A percentile compares a stretch with the other conserved stretches of the same genome.
Conservation (phyloP, 2,329 filamentous ascomycete species). For the Ampelomyces quisqualis region DNA sequence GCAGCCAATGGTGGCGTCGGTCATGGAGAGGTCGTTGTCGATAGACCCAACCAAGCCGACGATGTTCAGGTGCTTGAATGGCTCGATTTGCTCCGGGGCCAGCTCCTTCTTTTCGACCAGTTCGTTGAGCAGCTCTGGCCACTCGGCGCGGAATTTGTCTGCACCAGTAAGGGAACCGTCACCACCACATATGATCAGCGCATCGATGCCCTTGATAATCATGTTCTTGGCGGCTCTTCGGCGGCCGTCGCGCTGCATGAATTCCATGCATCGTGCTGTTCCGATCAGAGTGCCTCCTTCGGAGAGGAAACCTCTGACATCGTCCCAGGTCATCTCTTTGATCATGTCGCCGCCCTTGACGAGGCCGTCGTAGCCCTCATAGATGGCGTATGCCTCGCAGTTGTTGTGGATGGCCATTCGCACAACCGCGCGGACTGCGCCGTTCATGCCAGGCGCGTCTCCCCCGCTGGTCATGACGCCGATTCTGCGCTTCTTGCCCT, state of each 20-base stretch:
- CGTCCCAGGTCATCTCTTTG: constrained; percentile 83
- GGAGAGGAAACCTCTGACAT: constrained; percentile 90
- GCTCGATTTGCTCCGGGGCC: constrained; percentile 67
- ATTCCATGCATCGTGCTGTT: constrained; percentile 88
- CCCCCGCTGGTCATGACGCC: constrained; percentile 93
- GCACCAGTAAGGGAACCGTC: constrained; percentile 89
- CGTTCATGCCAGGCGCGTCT: constrained; percentile 94
- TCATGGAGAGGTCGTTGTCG: constrained; percentile 96
- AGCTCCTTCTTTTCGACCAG: constrained; percentile 74
- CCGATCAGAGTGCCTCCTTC: constrained; percentile 96
- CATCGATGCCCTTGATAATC: constrained; percentile 89
- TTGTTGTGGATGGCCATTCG: constrained; percentile 82
- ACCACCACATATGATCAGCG: constrained; percentile 93
- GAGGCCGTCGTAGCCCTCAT: constrained; percentile 94
- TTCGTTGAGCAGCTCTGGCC: constrained; percentile 84
- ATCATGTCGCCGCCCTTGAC: constrained; percentile 89
- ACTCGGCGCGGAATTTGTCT: constrained; percentile 88
- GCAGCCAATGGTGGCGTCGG: constrained; percentile 94
- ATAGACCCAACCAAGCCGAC: constrained; percentile 96
- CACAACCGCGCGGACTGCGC: constrained; percentile 83
- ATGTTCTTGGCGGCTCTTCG: constrained; percentile 90
- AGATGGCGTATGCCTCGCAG: constrained; percentile 56
- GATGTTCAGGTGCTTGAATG: constrained; percentile 88
- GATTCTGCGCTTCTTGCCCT: constrained; percentile 64
- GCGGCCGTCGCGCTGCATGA: constrained; percentile 84